phyloP scores from a whole-genome alignment of 1,284 basidiomycete species.

The Cutaneotrichosporon cavernicola region DNA sequence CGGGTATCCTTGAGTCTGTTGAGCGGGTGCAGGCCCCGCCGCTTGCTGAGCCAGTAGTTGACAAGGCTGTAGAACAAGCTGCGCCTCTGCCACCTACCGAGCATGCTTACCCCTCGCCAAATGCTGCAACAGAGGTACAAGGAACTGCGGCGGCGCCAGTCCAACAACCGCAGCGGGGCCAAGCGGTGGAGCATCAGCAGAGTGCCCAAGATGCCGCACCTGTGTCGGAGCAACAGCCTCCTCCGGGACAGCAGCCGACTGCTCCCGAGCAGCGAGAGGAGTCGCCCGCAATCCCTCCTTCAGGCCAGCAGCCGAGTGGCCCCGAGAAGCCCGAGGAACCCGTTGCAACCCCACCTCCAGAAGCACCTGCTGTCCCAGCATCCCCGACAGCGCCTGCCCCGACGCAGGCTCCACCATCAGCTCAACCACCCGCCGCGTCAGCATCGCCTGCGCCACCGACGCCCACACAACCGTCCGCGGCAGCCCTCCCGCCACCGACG shows the following conservation, averaged over 20 bases:
- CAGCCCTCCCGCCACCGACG: not conserved
- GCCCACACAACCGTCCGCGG: not conserved
- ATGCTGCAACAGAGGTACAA: not conserved
- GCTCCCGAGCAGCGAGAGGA: not conserved
- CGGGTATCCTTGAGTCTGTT: not conserved
- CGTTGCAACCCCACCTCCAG: not conserved
- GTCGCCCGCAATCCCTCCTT: not conserved
- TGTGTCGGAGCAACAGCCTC: not conserved
- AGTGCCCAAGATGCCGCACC: not conserved
- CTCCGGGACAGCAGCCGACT: not conserved
- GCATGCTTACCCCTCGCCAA: not conserved
- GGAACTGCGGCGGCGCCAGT: not conserved
- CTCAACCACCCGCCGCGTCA: not conserved
- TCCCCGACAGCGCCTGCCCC: not conserved
- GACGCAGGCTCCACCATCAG: not conserved
- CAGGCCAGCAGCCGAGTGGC: not conserved
- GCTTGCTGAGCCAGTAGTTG: not conserved
- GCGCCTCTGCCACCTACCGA: too few species aligned
- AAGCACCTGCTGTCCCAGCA: not conserved
- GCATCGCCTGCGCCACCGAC: not conserved
- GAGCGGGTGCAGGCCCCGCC: not conserved
- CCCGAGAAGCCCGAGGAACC: not conserved
- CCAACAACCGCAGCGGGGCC: not conserved
- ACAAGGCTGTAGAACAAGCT: too few species aligned
- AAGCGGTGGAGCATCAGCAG: too few species aligned